Evolutionary conservation across 192 early-diverging fungal species (phyloP).

Genomic region (Dissophora ornata): DNA sequence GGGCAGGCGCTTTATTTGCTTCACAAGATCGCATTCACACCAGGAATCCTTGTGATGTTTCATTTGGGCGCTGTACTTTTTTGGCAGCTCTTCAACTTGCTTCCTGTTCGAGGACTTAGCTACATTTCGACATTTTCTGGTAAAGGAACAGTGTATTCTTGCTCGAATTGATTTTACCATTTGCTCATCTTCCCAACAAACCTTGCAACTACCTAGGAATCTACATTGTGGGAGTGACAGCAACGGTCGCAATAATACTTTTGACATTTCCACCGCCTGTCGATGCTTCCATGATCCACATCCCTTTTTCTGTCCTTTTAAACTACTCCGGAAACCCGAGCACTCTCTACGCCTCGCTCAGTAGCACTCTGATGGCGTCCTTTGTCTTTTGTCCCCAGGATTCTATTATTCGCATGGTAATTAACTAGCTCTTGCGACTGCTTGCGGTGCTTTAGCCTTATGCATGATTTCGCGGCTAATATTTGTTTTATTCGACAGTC

Average conservation of each 20-base stretch:
- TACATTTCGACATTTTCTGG: conserved; percentile 23
- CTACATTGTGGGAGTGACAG: conserved; percentile 17
- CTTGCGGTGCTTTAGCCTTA: too few species aligned
- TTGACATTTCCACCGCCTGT: conserved; percentile 14
- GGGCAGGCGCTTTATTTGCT: conserved; percentile 20
- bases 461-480: too few species aligned
- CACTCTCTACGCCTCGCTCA: conserved; percentile 26
- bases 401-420: conserved; percentile 40
- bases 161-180: too few species aligned
- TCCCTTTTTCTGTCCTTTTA: conserved; percentile 41
- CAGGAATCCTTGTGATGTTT: conserved; percentile 42
- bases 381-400: conserved; percentile 52
- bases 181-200: too few species aligned
- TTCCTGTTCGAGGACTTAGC: conserved; percentile 30
- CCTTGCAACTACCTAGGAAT: too few species aligned
- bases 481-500: conserved; percentile 21
- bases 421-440: too few species aligned
- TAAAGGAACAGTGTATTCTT: too few species aligned
- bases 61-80: conserved; percentile 27
- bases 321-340: conserved; percentile 47
- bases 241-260: conserved; percentile 24
- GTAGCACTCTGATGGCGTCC: conserved; percentile 39
- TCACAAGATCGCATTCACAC: conserved; percentile 19
- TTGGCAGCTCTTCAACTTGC: conserved; percentile 39
- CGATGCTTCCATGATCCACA: conserved; percentile 8